Base-by-base conservation (phyloP, 2,329 filamentous ascomycete species). In the Fusarium sp. region DNA sequence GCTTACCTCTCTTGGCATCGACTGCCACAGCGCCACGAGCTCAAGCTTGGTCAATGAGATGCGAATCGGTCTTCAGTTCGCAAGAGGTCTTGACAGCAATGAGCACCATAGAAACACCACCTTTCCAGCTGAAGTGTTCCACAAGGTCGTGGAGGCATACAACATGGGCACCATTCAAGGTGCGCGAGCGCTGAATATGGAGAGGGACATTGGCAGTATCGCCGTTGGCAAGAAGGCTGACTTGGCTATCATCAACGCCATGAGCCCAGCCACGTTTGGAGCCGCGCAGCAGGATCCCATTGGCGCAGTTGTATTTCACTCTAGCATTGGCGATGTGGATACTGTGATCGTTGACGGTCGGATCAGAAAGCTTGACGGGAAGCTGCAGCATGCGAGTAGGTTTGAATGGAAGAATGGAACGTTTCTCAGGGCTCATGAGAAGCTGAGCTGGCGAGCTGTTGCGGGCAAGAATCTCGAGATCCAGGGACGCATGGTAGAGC, bases 91-190 rank as follows among this genome's bases (percentile, higher is more conserved):
- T 1, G 11, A 52, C 2, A 54, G 44, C 38, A 41, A 42, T 3
- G 15, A 11, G 3, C 28, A 54, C 3, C 43, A 41, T n/a, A 42
- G n/a, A 7, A 4, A 49, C 12, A 26, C 26, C 5, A 13, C 13
- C 2, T 15, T 49, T 1, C 44, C 43, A 1, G 24, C 42, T 12
- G 40, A 54, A 7, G 36, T 36, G 3, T 49, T 36, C 3, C 44
- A 38, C 43, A 41, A 28, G 6, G 44, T 49, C 6, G 36, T 42
- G 9, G 51, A 54, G 4, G 44, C 25, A 1, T 54, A 28, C 43
- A 49, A 54, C 28, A 48, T 54, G 43, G 51, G 44, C 3, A 54
- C 51, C 1, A 38, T 54, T 11, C 51, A 54, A 49, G 51, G 51
- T 9, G 51, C 51, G 6, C n/a, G 51, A 25, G 51, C 51, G 3